Conservation (phyloP, 306 rosid genomes). For the Castanopsis chinensis region DNA sequence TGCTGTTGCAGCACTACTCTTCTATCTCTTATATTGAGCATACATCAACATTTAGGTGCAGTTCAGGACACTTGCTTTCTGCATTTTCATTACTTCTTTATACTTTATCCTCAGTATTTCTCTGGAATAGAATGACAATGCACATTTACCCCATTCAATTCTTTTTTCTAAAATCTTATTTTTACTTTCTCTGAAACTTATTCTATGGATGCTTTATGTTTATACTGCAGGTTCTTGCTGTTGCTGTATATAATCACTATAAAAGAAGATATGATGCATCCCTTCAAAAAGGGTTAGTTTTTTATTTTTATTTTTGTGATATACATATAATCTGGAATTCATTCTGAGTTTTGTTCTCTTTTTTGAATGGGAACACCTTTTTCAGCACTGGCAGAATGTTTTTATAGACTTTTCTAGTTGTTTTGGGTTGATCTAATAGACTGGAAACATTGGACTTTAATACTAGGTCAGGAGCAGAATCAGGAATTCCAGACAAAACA, state of each 20-base stretch:
- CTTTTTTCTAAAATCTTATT: background rate
- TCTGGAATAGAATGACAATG: background rate
- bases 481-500: slow-evolving; percentile 39
- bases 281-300: slow-evolving; percentile 76
- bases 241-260: slow-evolving; percentile 96
- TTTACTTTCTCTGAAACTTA: slow-evolving; percentile 4
- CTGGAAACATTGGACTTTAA: slow-evolving; percentile 35
- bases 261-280: slow-evolving; percentile 83
- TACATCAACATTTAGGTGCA: background rate
- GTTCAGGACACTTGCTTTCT: background rate
- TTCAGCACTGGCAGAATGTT: slow-evolving; percentile 5
- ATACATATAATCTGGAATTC: background rate
- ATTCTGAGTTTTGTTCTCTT: background rate
- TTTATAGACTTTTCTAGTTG: slow-evolving; percentile 9
- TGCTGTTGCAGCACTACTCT: background rate
- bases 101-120: background rate
- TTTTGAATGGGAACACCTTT: background rate
- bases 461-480: slow-evolving; percentile 60
- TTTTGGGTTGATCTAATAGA: slow-evolving; percentile 12
- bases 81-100: background rate
- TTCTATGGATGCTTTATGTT: slow-evolving; percentile 32
- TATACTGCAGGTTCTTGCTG: slow-evolving; percentile 82
- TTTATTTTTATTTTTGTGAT: background rate
- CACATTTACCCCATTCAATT: background rate
- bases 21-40: background rate